Evolutionary conservation across 2,329 filamentous ascomycete genomes (phyloP), one percentile per base, ranked within the genome.

Genomic region (Ceratocystis harringtonii): DNA sequence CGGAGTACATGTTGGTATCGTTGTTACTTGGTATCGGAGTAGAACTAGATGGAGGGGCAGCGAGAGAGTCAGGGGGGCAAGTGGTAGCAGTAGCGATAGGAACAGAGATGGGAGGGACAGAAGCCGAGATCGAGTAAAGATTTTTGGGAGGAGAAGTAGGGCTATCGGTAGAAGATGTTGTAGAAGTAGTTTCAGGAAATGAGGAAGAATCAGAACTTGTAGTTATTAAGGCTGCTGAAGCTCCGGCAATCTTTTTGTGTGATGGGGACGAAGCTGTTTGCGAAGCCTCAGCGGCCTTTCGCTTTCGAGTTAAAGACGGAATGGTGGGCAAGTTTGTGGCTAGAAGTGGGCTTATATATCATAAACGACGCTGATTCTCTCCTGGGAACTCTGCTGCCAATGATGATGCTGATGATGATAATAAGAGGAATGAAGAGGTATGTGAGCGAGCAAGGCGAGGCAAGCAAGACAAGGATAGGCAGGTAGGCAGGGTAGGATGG

Each of bases 1-100:
- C 92, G 7, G 92, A 96, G 78, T 96, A 91, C 92, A 96, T 96
- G 22, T 57, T 32, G 69, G 79, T 83, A 74, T 78, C 78, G 63
- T 77, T 79, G 25, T 73, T 72, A n/a, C 74, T 58, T 32, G 44
- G 66, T 19, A 61, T 66, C 30, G 41, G 62, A 6, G 60, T 30
- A 57, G 68, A 61, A 12, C 55, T 36, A 48, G 63, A 55, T 25
- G 44, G 30, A 60, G 77, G 61, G 83, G 85, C 67, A 81, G 75
- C 32, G 83, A 81, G 4, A 82, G 83, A 17, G 82, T 81, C 25
- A 84, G 84, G 36, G 36, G 10, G 1, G 2, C 36, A 41, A 41
- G 36, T 3, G 36, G 36, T 41, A 15, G 32, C 32, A 36, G 50
- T 82, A 80, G 55, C 77, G 44, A n/a, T 12, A 50, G 48, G 48